Base-by-base conservation (phyloP, 495 filamentous ascomycete genomes). In the Penicillium arizonense region DNA sequence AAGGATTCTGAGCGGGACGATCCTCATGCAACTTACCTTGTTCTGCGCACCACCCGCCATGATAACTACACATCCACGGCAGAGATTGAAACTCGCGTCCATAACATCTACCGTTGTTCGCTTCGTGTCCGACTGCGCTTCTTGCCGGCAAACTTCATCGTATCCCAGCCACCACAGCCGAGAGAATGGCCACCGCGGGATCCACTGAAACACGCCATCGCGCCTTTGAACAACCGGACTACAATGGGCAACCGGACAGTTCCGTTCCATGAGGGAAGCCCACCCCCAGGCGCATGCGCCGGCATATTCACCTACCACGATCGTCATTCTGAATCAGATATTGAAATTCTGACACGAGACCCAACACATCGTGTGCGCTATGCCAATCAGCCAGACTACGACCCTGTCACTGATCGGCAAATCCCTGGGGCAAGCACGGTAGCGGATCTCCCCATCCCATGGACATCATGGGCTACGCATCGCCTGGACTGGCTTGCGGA, bases 271-370 rank as follows among this genome's bases (percentile, higher is more conserved):
- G 44, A 45, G 1, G 44, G 6, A 42, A 69, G 4, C 14, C 55
- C 55, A n/a, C 56, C 47, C 20, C 55, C 53, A 24, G 57, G 87
- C 41, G 87, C 85, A 26, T 83, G 87, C 44, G 84, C 84, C 0
- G 87, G 86, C 33, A 77, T 89, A 52, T 90, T 91, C 68, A 89
- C 88, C 18, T 86, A 86, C 57, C 69, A 77, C 14, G 70, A 80
- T 14, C 63, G 70, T 1, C 80, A 85, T 30, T 84, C 88, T 58
- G 88, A 93, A 68, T 82, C 84, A 0, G 90, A 94, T 59, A 78
- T 94, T 37, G 90, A 96, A 61, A 82, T 90, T 52, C 75, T 87
- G 13, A 89, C 87, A 0, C 67, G 67, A 2, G 85, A 84, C 50
- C 76, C 81, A 0, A 61, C 64, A 3, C 63, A 80, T 45, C 71